Evolutionary conservation across 2,329 filamentous ascomycete genomes (phyloP), one percentile per base, ranked within the genome.

Genomic region (Tolypocladium sp.): DNA sequence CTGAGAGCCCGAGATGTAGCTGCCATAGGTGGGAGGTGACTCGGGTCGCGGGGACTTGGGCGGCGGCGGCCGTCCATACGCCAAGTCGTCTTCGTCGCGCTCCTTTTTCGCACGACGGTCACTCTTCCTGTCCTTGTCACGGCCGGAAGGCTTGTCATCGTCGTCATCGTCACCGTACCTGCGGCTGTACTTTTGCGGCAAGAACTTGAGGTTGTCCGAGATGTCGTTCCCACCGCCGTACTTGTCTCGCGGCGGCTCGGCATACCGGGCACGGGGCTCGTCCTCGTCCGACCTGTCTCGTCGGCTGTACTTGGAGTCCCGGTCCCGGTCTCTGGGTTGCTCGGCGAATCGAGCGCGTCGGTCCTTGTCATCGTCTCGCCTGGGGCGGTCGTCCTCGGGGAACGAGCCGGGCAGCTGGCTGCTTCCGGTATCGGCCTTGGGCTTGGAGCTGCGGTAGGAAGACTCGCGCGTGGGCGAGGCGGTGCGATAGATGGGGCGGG

Each of bases 101-200:
- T 68, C 66, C 40, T 65, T 64, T 49, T 65, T 66, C 27, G 46
- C 20, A 9, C 62, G 61, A 12, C 62, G 57, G 33, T 68, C 65
- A 59, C 67, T 64, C 58, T 70, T 73, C 56, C 66, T 71, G 30
- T 61, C 58, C 55, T 58, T 57, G 40, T 63, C 64, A 7, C 63
- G 60, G 30, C 58, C 53, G 2, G 60, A 63, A 22, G 52, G 58
- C 22, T 53, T 60, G 46, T 65, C 20, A 25, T 65, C 65, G 15
- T 58, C 53, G 38, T 61, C 56, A 3, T 61, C 66, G 52, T 68
- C 64, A 15, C 63, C 64, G 61, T 73, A 71, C 59, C 71, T 68
- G 57, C 72, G 70, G 64, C 73, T 74, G 63, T 82, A 81, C 64
- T 80, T 82, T 61, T 76, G 73, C 1, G 79, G 79, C 42, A 81